Evolutionary conservation across 2,329 filamentous ascomycete genomes (phyloP).

Genomic region (Sporothrix mexicana): DNA sequence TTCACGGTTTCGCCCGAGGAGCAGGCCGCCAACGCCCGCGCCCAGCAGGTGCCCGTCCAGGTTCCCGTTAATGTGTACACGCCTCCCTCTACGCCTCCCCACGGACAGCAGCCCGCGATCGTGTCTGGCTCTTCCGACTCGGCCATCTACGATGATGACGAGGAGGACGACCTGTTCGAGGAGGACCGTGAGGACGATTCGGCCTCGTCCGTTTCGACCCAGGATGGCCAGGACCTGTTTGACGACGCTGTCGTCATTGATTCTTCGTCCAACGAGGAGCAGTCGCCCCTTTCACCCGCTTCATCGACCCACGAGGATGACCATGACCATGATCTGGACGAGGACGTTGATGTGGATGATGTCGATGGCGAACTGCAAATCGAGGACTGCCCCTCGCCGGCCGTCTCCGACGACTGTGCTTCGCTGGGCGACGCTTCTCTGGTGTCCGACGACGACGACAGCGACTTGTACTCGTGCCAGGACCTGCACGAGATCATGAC

Average conservation of each 20-base stretch:
- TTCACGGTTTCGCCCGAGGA: conserved; percentile 62
- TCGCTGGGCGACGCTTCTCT: conserved; percentile 36
- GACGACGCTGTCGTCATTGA: conserved; percentile 34
- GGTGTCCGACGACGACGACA: conserved; percentile 41
- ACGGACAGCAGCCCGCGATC: neutral
- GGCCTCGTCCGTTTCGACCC: conserved; percentile 21
- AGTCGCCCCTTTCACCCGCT: conserved; percentile 57
- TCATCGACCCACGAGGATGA: conserved; percentile 39
- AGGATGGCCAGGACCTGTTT: conserved; percentile 50
- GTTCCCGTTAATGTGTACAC: conserved; percentile 44
- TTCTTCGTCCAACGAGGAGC: neutral
- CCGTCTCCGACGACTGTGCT: conserved; percentile 30
- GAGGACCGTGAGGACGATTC: conserved; percentile 46
- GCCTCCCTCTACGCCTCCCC: neutral
- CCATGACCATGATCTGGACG: conserved; percentile 46
- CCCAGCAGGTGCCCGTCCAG: conserved; percentile 40
- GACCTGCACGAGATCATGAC: conserved; percentile 49
- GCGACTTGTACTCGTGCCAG: conserved; percentile 55
- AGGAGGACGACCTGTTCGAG: conserved; percentile 46
- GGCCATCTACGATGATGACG: conserved; percentile 34
- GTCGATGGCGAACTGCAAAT: neutral
- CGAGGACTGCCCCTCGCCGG: conserved; percentile 38
- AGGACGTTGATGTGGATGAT: neutral
- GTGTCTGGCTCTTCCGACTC: conserved; percentile 22
- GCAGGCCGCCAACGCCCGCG: conserved; percentile 41